phyloP scores from a whole-genome alignment of 768 basidiomycete genomes.

The Brasilioporus rufonigricans region DNA sequence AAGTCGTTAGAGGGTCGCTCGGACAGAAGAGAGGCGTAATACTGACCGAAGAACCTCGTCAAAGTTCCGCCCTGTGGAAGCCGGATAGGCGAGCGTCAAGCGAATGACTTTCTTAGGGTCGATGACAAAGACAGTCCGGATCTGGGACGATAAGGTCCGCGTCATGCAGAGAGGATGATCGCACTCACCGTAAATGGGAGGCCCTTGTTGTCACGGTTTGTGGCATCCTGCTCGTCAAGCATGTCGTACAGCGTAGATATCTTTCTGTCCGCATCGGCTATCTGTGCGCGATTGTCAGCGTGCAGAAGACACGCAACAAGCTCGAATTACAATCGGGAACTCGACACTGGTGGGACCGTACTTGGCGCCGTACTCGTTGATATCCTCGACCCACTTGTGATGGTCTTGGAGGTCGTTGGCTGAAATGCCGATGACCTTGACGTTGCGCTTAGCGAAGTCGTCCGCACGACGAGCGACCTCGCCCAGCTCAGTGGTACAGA shows the following conservation, averaged over 20 bases:
- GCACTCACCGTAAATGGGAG: slow-evolving; percentile 82
- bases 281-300: slow-evolving; percentile 45
- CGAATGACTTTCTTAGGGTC: slow-evolving; percentile 97
- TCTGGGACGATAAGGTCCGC: slow-evolving; percentile 38
- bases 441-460: slow-evolving; percentile 84
- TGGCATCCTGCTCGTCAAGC: slow-evolving; percentile 93
- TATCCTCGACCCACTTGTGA: slow-evolving; percentile 85
- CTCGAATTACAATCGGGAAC: slow-evolving; percentile 78
- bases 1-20: slow-evolving; percentile 6
- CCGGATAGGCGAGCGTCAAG: slow-evolving; percentile 87
- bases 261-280: slow-evolving; percentile 87
- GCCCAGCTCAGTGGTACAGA: slow-evolving; percentile 96
- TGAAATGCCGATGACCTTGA: slow-evolving; percentile 92
- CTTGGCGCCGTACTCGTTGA: slow-evolving; percentile 75
- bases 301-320: not conserved
- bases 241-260: slow-evolving; percentile 90
- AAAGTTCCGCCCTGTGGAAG: slow-evolving; percentile 94
- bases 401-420: slow-evolving; percentile 89
- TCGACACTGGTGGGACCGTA: slow-evolving; percentile 68
- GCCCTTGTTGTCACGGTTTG: slow-evolving; percentile 82
- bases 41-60: slow-evolving; percentile 60
- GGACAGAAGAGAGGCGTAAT: not conserved
- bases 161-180: not conserved
- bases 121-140: slow-evolving; percentile 96
- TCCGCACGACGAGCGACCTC: slow-evolving; percentile 86